Base-by-base conservation (phyloP, 1,284 basidiomycete species). In the Trametes sp. region DNA sequence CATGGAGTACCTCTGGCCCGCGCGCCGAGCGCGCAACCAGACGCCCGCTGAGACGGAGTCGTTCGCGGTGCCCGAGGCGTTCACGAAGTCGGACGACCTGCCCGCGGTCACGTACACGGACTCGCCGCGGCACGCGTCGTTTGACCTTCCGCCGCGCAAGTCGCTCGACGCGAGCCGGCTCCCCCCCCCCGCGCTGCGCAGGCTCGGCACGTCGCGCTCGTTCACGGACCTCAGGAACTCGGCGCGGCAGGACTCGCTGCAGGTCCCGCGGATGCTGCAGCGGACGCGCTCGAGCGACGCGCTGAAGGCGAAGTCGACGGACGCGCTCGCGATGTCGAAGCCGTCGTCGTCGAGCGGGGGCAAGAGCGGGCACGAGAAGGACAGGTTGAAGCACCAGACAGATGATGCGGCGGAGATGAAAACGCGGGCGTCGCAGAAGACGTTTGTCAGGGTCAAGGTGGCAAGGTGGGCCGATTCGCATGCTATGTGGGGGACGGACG, bases 1-100 rank as follows among this genome's bases (percentile, higher is more conserved):
- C 67, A 89, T 95, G 86, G 92, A 95, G 73, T 98, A 98, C 75
- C 80, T 98, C 49, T 98, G 87, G 87, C 90, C 90, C 6, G 82
- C 84, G 44, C 82, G 89, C 45, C 81, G 82, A 62, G 75, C 82
- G 45, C 77, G 84, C 67, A 75, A 80, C 52, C 70, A 76, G 54
- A 62, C 65, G 56, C 63, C 68, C 54, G 68, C 77, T 57, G 69
- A 64, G 64, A 71, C 35, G 66, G 74, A 63, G 44, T 57, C 61
- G 19, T 70, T 66, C 62, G 63, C 59, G 11, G 46, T 68, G 16
- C 66, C 66, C 3, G 66, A 67, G 24, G 31, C 55, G 29, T 51
- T 64, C 21, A 52, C 49, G 26, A 63, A 59, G 26, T 21, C 59
- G 14, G 62, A 65, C 31, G 68, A 62, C 11, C 44, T 69, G 23